Percentiles rank a stretch among this genome's conserved stretches.
These are phyloP conservation scores for Trichosporon sp. DNA, from an alignment of 1,284 basidiomycete species.

Conservation along the genomic window DNA sequence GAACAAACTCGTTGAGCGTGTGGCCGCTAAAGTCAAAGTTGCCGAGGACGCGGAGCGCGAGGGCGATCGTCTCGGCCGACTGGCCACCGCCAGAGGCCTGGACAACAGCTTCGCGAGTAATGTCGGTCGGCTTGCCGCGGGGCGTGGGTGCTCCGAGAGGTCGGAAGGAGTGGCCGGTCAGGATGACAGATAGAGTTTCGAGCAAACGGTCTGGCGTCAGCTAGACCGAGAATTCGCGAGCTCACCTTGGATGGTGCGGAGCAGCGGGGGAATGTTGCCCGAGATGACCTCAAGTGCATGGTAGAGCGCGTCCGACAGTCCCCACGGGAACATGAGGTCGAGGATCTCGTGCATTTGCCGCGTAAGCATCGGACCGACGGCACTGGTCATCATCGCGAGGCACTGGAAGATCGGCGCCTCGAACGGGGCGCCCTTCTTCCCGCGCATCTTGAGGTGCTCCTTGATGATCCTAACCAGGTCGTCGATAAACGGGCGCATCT, in stretches of 20 bases:
- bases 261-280: slow-evolving; percentile 79
- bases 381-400: slow-evolving; percentile 89
- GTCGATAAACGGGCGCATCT: slow-evolving; percentile 95
- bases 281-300: slow-evolving; percentile 84
- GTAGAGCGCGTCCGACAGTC: slow-evolving; percentile 82
- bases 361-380: slow-evolving; percentile 93
- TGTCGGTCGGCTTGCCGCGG: slow-evolving; percentile 44
- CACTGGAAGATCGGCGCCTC: slow-evolving; percentile 98
- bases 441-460: slow-evolving; percentile 74
- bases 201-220: slow-evolving; percentile 69
- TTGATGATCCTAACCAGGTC: slow-evolving; percentile 88
- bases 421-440: slow-evolving; percentile 86
- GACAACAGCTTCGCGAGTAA: slow-evolving; percentile 59
- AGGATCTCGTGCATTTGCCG: slow-evolving; percentile 94
- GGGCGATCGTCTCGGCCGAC: slow-evolving; percentile 69
- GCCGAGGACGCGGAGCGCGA: slow-evolving; percentile 84
- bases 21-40: slow-evolving; percentile 95
- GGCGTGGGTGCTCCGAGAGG: slow-evolving; percentile 65
- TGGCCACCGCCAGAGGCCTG: slow-evolving; percentile 50
- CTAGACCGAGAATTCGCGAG: background rate
- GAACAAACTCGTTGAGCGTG: slow-evolving; percentile 92
- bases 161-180: slow-evolving; percentile 78
- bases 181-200: slow-evolving; percentile 71
- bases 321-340: slow-evolving; percentile 94
- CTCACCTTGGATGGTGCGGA: slow-evolving; percentile 86